Evolutionary conservation across 2,329 filamentous ascomycete genomes (phyloP).

Genomic region (Paraphaeosphaeria minitans): DNA sequence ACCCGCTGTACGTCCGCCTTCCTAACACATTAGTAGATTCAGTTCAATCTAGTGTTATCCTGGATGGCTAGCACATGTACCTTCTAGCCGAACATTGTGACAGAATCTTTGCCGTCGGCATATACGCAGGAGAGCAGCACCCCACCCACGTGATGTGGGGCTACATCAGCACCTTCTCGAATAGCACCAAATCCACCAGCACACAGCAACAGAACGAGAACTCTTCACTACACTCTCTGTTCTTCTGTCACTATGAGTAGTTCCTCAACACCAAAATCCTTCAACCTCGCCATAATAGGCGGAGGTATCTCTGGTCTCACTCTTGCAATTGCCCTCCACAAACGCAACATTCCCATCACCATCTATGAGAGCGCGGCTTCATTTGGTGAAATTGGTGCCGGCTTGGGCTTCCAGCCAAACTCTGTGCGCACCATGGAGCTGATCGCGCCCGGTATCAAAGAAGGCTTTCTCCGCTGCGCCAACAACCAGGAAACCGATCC

Average conservation of each 20-base stretch:
- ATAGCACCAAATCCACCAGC: neutral
- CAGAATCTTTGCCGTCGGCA: no score
- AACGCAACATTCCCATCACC: conserved; percentile 50
- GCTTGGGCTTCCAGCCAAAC: conserved; percentile 54
- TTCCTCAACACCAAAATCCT: conserved; percentile 27
- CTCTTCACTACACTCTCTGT: neutral
- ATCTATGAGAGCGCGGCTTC: conserved; percentile 61
- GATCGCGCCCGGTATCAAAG: conserved; percentile 22
- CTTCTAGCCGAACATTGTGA: no score
- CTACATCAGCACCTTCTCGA: neutral
- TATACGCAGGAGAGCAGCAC: neutral
- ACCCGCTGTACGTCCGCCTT: no score
- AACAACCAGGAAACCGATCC: conserved; percentile 21
- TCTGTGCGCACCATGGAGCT: conserved; percentile 30
- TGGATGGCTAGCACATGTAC: no score
- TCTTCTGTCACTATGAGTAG: neutral
- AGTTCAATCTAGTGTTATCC: no score
- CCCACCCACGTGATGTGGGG: conserved; percentile 12
- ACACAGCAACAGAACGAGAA: neutral
- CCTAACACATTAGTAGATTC: no score
- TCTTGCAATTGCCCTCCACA: conserved; percentile 57
- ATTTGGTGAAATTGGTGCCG: conserved; percentile 64
- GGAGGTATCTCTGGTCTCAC: conserved; percentile 64
- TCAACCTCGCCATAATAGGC: conserved; percentile 61
- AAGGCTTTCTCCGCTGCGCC: conserved; percentile 18